phyloP scores from a whole-genome alignment of 179 eudicot species.

The Dionaea muscipula region DNA sequence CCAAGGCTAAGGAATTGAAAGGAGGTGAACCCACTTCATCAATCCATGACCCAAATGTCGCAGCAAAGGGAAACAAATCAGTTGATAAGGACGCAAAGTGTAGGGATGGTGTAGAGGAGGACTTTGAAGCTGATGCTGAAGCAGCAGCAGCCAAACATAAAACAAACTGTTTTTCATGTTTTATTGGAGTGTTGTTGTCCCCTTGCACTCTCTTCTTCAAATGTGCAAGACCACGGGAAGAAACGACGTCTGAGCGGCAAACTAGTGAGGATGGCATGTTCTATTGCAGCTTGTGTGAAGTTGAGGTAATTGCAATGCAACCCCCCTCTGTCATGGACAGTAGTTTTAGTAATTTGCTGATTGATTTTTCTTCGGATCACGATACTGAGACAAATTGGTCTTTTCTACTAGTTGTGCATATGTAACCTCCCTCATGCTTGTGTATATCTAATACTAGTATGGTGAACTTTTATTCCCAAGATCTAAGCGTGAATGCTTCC shows the following conservation, averaged over 20 bases:
- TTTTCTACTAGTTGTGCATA: too few species aligned
- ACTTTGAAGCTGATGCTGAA: slow-evolving; percentile 26
- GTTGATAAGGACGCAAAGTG: slow-evolving; percentile 25
- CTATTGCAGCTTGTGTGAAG: slow-evolving; percentile 97
- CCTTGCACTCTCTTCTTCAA: slow-evolving; percentile 57
- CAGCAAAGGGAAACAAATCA: slow-evolving; percentile 31
- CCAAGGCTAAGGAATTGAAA: slow-evolving; percentile 32
- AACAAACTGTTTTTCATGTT: slow-evolving; percentile 28
- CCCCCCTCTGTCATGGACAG: too few species aligned
- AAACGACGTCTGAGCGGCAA: slow-evolving; percentile 56
- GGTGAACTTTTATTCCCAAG: too few species aligned
- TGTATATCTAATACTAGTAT: too few species aligned
- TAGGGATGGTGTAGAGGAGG: slow-evolving; percentile 28
- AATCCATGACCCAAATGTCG: slow-evolving; percentile 31
- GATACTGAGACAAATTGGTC: too few species aligned
- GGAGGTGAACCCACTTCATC: slow-evolving; percentile 50
- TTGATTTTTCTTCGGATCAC: too few species aligned
- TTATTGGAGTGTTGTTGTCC: slow-evolving; percentile 31
- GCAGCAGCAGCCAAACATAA: slow-evolving; percentile 21
- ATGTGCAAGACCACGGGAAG: slow-evolving; percentile 42
- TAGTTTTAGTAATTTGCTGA: too few species aligned
- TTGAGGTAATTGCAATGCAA: slow-evolving; percentile 49
- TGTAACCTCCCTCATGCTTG: too few species aligned
- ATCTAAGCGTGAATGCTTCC: too few species aligned
- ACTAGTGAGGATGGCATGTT: slow-evolving; percentile 97